phyloP scores from a whole-genome alignment of 2,329 filamentous ascomycete species.

The Triangularia verruculosa region DNA sequence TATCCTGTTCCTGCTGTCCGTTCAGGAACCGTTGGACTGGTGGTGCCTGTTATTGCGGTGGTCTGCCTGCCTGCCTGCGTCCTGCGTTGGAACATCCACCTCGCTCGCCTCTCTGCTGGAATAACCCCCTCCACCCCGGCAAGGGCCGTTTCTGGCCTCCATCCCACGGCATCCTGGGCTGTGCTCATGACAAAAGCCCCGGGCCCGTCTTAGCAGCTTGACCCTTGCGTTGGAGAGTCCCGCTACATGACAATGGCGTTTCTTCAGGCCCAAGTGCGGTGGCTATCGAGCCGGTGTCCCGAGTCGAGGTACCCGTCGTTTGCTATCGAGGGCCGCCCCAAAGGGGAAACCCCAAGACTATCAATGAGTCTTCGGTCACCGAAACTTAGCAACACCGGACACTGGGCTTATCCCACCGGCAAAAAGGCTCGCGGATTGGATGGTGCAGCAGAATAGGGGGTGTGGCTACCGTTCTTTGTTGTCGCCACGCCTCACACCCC shows the following conservation, averaged over 20 bases:
- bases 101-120: slow-evolving; percentile 5
- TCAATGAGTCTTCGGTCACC: slow-evolving; percentile 44
- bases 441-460: slow-evolving; percentile 20
- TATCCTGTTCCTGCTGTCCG: slow-evolving; percentile 13
- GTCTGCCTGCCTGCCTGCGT: neutral
- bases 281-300: slow-evolving; percentile 15
- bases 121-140: slow-evolving; percentile 1
- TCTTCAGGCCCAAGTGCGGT: slow-evolving; percentile 15
- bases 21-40: neutral
- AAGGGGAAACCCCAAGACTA: slow-evolving; percentile 38
- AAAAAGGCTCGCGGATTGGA: slow-evolving; percentile 28
- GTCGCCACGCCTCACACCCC: slow-evolving; percentile 13
- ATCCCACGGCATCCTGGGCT: slow-evolving; percentile 5
- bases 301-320: slow-evolving; percentile 24
- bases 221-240: slow-evolving; percentile 21
- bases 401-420: slow-evolving; percentile 30
- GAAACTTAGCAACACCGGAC: slow-evolving; percentile 40
- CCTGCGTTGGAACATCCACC: neutral
- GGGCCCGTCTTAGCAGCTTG: slow-evolving; percentile 12
- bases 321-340: slow-evolving; percentile 25
- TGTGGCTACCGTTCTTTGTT: slow-evolving; percentile 24
- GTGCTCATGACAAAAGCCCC: slow-evolving; percentile 5
- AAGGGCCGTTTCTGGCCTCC: slow-evolving; percentile 15
- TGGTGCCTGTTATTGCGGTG: neutral
- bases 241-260: slow-evolving; percentile 21